Evolutionary conservation across 129 eudicot genomes (phyloP).

Genomic region (Apium graveolens): DNA sequence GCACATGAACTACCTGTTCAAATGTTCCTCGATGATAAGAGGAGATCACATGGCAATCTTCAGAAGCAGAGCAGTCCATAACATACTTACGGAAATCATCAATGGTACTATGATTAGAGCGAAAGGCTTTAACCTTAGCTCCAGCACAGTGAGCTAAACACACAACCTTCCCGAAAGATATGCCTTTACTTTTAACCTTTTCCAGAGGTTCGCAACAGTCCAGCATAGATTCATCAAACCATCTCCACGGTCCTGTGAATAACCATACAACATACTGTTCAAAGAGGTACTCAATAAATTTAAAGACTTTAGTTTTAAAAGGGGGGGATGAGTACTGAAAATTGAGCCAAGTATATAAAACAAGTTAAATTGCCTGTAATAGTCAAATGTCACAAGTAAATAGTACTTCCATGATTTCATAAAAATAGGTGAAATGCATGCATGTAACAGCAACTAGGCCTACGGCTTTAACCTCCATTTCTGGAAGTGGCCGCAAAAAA

Average conservation of each 20-base stretch:
- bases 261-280: background rate
- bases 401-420: too few species aligned
- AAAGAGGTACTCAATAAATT: background rate
- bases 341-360: background rate
- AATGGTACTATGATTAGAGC: slow-evolving; percentile 63
- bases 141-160: slow-evolving; percentile 95
- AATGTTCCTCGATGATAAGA: slow-evolving; percentile 80
- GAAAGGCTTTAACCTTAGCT: slow-evolving; percentile 85
- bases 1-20: slow-evolving; percentile 50
- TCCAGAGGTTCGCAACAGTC: slow-evolving; percentile 94
- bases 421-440: background rate
- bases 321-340: background rate
- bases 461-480: background rate
- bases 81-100: slow-evolving; percentile 81
- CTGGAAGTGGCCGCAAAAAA: background rate
- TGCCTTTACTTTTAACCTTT: slow-evolving; percentile 78
- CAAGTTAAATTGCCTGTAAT: background rate
- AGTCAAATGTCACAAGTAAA: background rate
- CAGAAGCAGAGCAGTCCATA: slow-evolving; percentile 67
- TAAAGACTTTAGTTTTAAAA: background rate
- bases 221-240: slow-evolving; percentile 99
- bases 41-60: slow-evolving; percentile 82
- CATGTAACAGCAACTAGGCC: background rate
- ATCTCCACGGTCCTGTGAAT: slow-evolving; percentile 81
- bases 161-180: slow-evolving; percentile 88